Conservation (phyloP, 495 filamentous ascomycete genomes). For the Pyrenula aspistea region DNA sequence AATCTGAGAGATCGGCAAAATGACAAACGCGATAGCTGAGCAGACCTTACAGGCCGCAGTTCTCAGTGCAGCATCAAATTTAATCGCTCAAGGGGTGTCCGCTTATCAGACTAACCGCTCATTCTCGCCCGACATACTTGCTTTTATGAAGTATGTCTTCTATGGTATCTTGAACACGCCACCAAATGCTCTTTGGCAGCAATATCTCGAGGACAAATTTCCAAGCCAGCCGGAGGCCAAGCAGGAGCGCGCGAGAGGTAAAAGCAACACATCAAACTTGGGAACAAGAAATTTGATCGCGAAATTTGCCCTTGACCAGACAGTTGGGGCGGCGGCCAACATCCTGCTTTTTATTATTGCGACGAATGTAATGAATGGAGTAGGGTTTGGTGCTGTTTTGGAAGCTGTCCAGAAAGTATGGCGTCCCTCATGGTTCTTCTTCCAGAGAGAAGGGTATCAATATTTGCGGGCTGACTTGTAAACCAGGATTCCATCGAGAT, state of each 20-base stretch:
- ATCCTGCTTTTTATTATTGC: constrained; percentile 61
- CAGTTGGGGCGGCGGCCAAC: constrained; percentile 62
- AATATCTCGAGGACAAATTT: constrained; percentile 39
- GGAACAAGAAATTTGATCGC: no score
- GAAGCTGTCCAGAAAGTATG: constrained; percentile 27
- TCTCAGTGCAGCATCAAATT: constrained; percentile 63
- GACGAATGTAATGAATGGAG: constrained; percentile 41
- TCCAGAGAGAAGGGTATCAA: neutral
- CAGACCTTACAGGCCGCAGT: constrained; percentile 63
- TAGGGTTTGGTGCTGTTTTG: constrained; percentile 10
- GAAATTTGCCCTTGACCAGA: constrained; percentile 80
- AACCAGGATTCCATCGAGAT: constrained; percentile 56
- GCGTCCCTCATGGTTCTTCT: no score
- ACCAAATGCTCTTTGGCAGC: constrained; percentile 81
- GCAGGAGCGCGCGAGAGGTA: constrained; percentile 36
- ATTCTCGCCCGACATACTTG: constrained; percentile 41
- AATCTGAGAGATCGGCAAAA: no score
- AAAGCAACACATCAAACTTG: constrained; percentile 57
- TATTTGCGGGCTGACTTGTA: constrained; percentile 1
- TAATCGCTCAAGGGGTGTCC: constrained; percentile 68
- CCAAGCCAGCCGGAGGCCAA: no score
- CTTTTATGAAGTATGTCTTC: constrained; percentile 65
- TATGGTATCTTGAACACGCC: constrained; percentile 68
- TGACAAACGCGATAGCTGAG: constrained; percentile 41
- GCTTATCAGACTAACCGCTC: constrained; percentile 41